Conservation (phyloP, 352 stramenopile species). For the Globisporangium ultimum region DNA sequence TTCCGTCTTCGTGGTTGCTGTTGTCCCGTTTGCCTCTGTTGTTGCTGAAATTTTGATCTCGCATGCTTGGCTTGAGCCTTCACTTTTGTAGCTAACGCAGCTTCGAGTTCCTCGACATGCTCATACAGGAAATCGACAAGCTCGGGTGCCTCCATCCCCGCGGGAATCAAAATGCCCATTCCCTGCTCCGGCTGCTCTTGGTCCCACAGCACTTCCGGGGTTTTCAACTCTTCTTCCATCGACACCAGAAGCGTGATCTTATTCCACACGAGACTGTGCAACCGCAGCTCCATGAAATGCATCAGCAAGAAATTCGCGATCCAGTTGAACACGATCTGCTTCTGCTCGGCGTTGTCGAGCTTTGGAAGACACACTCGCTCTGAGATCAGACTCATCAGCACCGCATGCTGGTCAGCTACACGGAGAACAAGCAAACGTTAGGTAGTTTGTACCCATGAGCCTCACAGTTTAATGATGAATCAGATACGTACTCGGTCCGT, state of each 20-base stretch:
- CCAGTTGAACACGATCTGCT: conserved; percentile 66
- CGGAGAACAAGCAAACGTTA: background rate
- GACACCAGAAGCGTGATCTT: conserved; percentile 73
- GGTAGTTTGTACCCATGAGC: background rate
- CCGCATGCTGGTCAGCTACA: conserved; percentile 44
- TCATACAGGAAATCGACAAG: conserved; percentile 66
- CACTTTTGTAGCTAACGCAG: conserved; percentile 29
- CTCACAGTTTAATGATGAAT: background rate
- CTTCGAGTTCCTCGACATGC: conserved; percentile 59
- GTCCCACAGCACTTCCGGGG: conserved; percentile 52
- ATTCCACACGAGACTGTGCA: conserved; percentile 84
- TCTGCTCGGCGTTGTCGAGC: conserved; percentile 47
- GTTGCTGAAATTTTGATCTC: conserved; percentile 7
- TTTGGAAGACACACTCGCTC: conserved; percentile 63
- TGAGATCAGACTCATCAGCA: conserved; percentile 55
- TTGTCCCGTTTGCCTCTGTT: conserved; percentile 2
- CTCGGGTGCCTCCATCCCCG: conserved; percentile 47
- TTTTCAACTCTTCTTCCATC: conserved; percentile 25
- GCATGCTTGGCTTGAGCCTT: conserved; percentile 18
- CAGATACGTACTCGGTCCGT: conserved; percentile 45
- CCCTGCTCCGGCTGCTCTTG: conserved; percentile 44
- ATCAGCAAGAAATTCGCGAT: conserved; percentile 74
- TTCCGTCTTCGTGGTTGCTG: conserved; percentile 2
- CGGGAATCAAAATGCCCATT: conserved; percentile 65
- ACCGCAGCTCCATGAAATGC: conserved; percentile 79